phyloP scores from a whole-genome alignment of 192 early-diverging fungal species.

The Cetraspora pellucida region DNA sequence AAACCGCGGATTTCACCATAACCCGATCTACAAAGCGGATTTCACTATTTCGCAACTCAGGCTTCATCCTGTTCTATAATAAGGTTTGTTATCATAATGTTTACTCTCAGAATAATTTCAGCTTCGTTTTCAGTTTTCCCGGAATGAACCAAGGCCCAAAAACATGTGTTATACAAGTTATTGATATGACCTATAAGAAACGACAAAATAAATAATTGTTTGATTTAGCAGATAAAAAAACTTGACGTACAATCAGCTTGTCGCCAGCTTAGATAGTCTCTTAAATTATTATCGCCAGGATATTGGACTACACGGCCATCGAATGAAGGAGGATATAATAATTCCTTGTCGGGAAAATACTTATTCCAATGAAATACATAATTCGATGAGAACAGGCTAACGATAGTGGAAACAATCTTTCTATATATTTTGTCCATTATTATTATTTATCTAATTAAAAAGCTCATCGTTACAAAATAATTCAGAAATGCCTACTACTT shows the following conservation, averaged over 20 bases:
- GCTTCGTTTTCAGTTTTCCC: constrained; percentile 75
- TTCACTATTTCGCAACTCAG: no score
- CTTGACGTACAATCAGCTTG: constrained; percentile 78
- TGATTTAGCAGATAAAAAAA: neutral
- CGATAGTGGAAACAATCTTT: constrained; percentile 84
- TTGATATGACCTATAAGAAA: constrained; percentile 70
- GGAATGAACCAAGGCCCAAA: constrained; percentile 84
- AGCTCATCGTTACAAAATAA: constrained; percentile 30
- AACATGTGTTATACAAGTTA: constrained; percentile 95
- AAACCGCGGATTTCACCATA: no score
- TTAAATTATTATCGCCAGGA: constrained; percentile 76
- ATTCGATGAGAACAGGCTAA: constrained; percentile 82
- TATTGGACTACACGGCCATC: constrained; percentile 90
- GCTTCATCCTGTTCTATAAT: no score
- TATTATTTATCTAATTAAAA: neutral
- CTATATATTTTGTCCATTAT: constrained; percentile 30
- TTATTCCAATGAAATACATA: constrained; percentile 84
- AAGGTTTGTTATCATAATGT: neutral
- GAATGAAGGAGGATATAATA: constrained; percentile 85
- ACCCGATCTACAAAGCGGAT: no score
- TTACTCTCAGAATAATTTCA: constrained; percentile 70
- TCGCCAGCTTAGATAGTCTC: constrained; percentile 94
- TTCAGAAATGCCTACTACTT: constrained; percentile 37
- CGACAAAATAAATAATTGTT: neutral
- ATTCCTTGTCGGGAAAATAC: constrained; percentile 64